Base-by-base conservation (phyloP, 768 basidiomycete species). In the Xanthoconium stramineum region DNA sequence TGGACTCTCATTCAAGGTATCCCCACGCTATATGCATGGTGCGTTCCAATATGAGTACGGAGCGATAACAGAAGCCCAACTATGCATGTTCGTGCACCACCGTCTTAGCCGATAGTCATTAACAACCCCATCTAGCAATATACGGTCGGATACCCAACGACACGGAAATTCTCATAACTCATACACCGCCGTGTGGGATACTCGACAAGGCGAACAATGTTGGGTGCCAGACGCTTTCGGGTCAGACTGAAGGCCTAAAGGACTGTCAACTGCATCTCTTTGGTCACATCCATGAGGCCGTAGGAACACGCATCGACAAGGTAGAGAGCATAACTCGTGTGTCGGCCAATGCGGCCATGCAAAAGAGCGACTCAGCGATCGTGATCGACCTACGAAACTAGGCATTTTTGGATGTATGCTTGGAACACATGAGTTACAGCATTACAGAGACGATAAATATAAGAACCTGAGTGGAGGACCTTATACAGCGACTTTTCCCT, bases 281-380 rank as follows among this genome's bases (percentile, higher is more conserved):
- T 61, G 87, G 87, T 2, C 87, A 88, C 54, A 87, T 89, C 50
- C 86, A 89, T 62, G 87, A 86, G 65, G 81, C 75, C 0, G 44
- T 52, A 20, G 85, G 85, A 11, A 76, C 75, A 3, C 55, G 59
- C 8, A 57, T 73, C 7, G 57, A 61, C 40, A 53, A 8, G 3
- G 52, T 52, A n/a, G 49, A 48, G 2, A 47, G 44, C 20, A 59
- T 55, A 15, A 44, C 61, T n/a, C 67, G 74, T 19, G 71, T 80
- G 29, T 76, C 73, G 6, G 78, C 78, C 35, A 82, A 82, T 56
- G 81, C 79, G 33, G 80, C 81, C 29, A 54, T 82, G 36, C 61
- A 65, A n/a, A 53, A 60, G 50, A 65, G 55, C 28, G 57, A 58
- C 30, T 65, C 60, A 12, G 70, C 76, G 28, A 61, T 80, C 43